Evolutionary conservation across 2,329 filamentous ascomycete species (phyloP).

Genomic region (Corniculantispora saksenae): DNA sequence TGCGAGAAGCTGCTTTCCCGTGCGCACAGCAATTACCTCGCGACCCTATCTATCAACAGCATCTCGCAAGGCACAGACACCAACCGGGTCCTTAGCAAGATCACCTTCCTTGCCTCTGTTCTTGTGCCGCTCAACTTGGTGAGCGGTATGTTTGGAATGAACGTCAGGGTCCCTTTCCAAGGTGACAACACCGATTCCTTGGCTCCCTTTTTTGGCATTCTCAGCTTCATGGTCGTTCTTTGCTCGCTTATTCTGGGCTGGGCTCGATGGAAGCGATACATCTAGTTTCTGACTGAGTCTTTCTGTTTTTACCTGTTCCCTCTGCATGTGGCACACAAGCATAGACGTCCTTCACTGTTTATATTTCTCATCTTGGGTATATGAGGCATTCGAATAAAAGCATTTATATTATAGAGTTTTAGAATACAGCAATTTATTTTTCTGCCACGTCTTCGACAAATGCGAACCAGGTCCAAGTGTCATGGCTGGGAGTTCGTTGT

Average conservation of each 20-base stretch:
- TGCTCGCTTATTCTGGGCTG: constrained; percentile 47
- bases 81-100: constrained; percentile 89
- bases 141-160: constrained; percentile 87
- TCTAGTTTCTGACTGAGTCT: constrained; percentile 34
- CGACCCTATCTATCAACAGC: constrained; percentile 89
- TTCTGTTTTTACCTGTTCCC: background rate
- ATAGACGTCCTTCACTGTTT: background rate
- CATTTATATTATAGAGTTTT: constrained; percentile 1
- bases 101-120: constrained; percentile 90
- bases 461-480: background rate
- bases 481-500: background rate
- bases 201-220: constrained; percentile 53
- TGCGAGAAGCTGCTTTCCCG: constrained; percentile 97
- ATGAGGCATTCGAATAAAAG: background rate
- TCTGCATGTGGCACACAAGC: background rate
- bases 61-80: constrained; percentile 84
- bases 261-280: constrained; percentile 49
- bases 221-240: constrained; percentile 55
- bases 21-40: constrained; percentile 93
- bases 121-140: constrained; percentile 95
- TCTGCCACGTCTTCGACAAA: background rate
- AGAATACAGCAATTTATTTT: background rate
- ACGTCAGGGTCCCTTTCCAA: constrained; percentile 71
- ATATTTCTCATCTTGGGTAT: background rate
- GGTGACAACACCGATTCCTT: constrained; percentile 52